Evolutionary conservation across 225 moss, liverwort and hornwort genomes (phyloP).

Genomic region (Rhytidiadelphus loreus): DNA sequence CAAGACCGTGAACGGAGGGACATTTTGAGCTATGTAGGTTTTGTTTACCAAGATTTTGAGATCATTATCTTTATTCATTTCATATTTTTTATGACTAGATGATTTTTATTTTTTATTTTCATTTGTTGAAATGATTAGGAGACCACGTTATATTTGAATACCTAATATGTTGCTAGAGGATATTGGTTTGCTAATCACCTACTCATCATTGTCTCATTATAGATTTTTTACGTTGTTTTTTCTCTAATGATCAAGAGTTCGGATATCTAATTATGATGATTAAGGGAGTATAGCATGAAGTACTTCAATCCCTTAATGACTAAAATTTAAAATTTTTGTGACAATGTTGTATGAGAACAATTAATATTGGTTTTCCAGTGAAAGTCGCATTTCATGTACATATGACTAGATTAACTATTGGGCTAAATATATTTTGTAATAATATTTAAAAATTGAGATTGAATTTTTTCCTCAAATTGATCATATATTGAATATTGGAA

Average conservation of each 20-base stretch:
- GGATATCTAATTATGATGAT: neutral
- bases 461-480: too few species aligned
- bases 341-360: too few species aligned
- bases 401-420: neutral
- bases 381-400: too few species aligned
- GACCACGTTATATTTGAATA: neutral
- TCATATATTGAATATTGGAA: neutral
- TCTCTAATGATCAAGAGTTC: fast-evolving
- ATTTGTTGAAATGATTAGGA: neutral
- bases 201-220: neutral
- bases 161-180: too few species aligned
- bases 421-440: too few species aligned
- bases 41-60: neutral
- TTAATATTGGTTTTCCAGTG: neutral
- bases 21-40: neutral
- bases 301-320: too few species aligned
- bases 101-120: neutral
- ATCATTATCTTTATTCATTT: neutral
- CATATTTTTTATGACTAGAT: neutral
- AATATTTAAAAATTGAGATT: neutral
- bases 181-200: too few species aligned
- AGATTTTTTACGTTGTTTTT: neutral
- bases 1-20: neutral
- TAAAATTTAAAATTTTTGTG: fast-evolving
- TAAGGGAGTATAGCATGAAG: neutral